Evolutionary conservation across 306 rosid genomes (phyloP).

Genomic region (Lagenaria siceraria): DNA sequence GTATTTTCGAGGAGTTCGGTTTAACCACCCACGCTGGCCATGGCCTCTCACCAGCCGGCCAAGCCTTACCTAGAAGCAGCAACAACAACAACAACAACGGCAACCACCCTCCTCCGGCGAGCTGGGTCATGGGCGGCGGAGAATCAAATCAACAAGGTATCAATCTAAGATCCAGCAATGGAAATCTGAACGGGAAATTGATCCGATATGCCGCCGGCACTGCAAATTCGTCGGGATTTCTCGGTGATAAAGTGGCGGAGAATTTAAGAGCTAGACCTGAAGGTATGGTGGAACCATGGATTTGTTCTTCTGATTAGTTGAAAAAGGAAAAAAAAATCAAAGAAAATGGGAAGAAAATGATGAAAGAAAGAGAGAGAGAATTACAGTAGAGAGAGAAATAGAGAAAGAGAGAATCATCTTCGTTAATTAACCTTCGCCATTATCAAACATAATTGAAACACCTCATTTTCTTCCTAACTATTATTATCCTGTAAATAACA

Average conservation of each 20-base stretch:
- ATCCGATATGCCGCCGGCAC: conserved; percentile 14
- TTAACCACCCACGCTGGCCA: conserved; percentile 16
- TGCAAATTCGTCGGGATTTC: conserved; percentile 35
- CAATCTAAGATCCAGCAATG: conserved; percentile 27
- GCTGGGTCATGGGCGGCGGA: neutral
- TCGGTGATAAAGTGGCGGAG: conserved; percentile 35
- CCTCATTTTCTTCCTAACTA: conserved; percentile 5
- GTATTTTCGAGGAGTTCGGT: conserved; percentile 43
- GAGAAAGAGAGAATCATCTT: neutral
- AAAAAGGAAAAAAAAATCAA: neutral
- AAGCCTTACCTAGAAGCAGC: neutral
- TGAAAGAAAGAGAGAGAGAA: neutral
- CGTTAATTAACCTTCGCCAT: conserved; percentile 4
- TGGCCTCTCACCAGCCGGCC: conserved; percentile 15
- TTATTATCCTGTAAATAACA: conserved; percentile 6
- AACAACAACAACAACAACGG: conserved; percentile 5
- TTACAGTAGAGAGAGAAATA: neutral
- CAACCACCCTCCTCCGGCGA: conserved; percentile 9
- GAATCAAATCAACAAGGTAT: conserved; percentile 12
- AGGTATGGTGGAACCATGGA: conserved; percentile 98
- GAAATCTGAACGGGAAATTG: conserved; percentile 18
- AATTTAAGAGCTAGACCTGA: conserved; percentile 32
- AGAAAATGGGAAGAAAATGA: neutral
- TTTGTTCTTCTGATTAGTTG: conserved; percentile 78
- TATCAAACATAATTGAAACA: conserved; percentile 11